Conservation (phyloP, 2,329 filamentous ascomycete genomes). For the Fonsecaea monophora region DNA sequence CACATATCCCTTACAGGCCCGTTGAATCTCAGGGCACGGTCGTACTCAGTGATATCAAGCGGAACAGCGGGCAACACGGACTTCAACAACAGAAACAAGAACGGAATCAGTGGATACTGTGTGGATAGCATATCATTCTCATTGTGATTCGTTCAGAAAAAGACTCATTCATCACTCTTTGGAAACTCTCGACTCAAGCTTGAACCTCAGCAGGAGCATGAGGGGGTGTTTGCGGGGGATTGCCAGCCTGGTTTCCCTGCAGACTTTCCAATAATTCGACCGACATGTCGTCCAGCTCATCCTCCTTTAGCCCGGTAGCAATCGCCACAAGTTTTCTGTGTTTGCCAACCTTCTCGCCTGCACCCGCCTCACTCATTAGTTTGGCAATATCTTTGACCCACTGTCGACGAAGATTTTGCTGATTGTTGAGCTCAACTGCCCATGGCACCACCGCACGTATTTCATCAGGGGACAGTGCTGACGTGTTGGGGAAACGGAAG, state of each 20-base stretch:
- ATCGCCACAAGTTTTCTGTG: constrained; percentile 56
- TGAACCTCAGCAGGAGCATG: constrained; percentile 19
- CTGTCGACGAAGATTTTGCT: constrained; percentile 45
- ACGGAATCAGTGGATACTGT: neutral
- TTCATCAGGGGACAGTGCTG: constrained; percentile 40
- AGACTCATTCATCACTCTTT: neutral
- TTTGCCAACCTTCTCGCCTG: constrained; percentile 55
- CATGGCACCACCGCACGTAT: constrained; percentile 46
- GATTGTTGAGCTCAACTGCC: constrained; percentile 50
- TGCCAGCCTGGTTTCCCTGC: constrained; percentile 40
- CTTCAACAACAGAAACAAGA: neutral
- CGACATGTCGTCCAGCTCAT: constrained; percentile 56
- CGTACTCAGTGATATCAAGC: neutral
- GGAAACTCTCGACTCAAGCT: neutral
- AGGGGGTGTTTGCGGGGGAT: constrained; percentile 29
- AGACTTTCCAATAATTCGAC: constrained; percentile 54
- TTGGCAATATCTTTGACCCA: constrained; percentile 38
- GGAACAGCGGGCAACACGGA: too few relatives aligned
- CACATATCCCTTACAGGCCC: too few relatives aligned
- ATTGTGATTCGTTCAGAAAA: neutral
- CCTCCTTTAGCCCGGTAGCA: constrained; percentile 55
- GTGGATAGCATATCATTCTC: neutral
- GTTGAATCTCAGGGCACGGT: neutral
- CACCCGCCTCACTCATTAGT: constrained; percentile 49
- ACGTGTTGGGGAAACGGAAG: constrained; percentile 42